phyloP scores from a whole-genome alignment of 2,329 filamentous ascomycete species.

The Curvularia hawaiiensis region DNA sequence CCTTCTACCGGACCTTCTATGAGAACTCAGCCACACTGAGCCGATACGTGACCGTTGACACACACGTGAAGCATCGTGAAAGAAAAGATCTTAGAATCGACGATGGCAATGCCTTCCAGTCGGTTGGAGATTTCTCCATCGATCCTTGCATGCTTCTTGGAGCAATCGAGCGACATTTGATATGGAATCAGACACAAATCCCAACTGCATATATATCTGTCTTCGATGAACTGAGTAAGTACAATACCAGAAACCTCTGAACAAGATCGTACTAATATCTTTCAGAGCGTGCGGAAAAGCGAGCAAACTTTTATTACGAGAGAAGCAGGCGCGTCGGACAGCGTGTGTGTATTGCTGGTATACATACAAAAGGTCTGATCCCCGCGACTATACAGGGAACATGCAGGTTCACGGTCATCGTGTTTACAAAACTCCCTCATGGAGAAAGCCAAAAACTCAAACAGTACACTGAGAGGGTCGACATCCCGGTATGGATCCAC shows the following conservation, averaged over 20 bases:
- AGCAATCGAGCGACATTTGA: conserved; percentile 9
- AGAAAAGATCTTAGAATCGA: conserved; percentile 8
- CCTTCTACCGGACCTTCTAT: conserved; percentile 17
- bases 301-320: background rate
- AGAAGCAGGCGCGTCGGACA: conserved; percentile 1
- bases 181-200: conserved; percentile 14
- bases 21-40: conserved; percentile 23
- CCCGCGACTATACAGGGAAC: background rate
- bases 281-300: background rate
- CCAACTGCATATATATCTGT: conserved; percentile 22
- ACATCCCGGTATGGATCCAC: background rate
- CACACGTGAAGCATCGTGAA: conserved; percentile 16
- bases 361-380: background rate
- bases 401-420: background rate
- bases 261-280: background rate
- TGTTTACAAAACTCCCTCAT: background rate
- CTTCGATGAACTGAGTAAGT: conserved; percentile 15
- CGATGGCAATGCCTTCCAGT: conserved; percentile 21
- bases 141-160: conserved; percentile 9
- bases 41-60: conserved; percentile 15
- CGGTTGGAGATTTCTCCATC: conserved; percentile 17
- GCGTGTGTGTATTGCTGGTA: background rate
- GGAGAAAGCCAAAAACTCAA: background rate
- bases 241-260: background rate
- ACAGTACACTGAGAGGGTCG: background rate